Evolutionary conservation across 257 asterid genomes (phyloP).

Genomic region (Misopates orontium): DNA sequence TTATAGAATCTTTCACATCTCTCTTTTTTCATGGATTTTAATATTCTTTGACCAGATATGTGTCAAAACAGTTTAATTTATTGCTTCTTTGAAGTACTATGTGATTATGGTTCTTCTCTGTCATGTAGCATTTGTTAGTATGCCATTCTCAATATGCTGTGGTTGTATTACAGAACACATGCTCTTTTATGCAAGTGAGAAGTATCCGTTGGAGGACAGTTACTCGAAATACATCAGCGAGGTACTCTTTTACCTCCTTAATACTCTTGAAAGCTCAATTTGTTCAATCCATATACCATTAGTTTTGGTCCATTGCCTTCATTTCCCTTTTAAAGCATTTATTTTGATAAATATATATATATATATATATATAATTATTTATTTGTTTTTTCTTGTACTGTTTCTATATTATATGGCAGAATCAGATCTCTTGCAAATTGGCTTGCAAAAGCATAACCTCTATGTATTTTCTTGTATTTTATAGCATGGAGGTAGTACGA

Average conservation of each 20-base stretch:
- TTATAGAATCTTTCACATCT: no score
- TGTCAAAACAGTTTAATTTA: not conserved
- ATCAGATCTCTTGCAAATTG: constrained; percentile 8
- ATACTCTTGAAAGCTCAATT: constrained; percentile 21
- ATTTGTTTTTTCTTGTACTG: not conserved
- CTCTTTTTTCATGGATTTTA: no score
- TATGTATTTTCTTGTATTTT: constrained; percentile 23
- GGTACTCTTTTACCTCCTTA: constrained; percentile 43
- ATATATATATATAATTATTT: no score
- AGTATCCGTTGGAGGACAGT: constrained; percentile 93
- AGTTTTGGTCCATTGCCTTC: not conserved
- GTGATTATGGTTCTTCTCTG: constrained; percentile 7
- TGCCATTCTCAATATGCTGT: constrained; percentile 17
- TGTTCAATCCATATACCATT: not conserved
- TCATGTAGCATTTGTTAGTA: constrained; percentile 5
- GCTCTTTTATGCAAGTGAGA: constrained; percentile 97
- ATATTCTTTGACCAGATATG: constrained; percentile 6
- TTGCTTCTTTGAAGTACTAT: constrained; percentile 4
- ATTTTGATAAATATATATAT: no score
- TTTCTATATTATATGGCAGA: no score
- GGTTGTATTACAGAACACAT: constrained; percentile 72
- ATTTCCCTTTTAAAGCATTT: no score
- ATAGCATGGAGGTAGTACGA: constrained; percentile 96
- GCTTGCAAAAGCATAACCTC: constrained; percentile 16
- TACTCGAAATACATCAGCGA: constrained; percentile 85